Conservation (phyloP, 2,329 filamentous ascomycete species). For the Colletotrichum scovillei region DNA sequence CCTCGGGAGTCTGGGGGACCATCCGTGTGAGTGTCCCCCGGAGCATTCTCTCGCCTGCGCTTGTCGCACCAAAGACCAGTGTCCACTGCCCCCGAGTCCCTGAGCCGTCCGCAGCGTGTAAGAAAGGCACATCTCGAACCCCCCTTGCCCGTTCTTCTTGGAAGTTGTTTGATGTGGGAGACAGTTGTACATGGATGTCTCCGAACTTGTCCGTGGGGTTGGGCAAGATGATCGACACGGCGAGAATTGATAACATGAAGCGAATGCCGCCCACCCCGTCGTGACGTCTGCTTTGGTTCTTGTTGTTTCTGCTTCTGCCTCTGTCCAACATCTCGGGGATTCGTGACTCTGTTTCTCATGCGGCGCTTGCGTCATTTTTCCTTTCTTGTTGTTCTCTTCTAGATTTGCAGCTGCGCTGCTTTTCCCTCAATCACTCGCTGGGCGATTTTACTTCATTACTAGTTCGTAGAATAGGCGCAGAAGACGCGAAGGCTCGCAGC, state of each 20-base stretch:
- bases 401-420: constrained; percentile 29
- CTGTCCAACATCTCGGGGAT: constrained; percentile 3
- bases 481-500: background rate
- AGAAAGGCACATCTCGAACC: background rate
- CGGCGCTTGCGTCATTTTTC: constrained; percentile 19
- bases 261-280: background rate
- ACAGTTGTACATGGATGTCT: background rate
- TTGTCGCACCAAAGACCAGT: constrained; percentile 14
- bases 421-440: constrained; percentile 1
- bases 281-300: background rate
- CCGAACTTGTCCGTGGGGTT: constrained; percentile 6
- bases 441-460: background rate
- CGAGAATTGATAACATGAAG: constrained; percentile 21
- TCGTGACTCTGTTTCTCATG: background rate
- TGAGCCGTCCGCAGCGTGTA: background rate
- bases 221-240: background rate
- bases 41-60: background rate
- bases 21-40: background rate
- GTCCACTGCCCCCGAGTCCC: background rate
- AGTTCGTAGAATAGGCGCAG: background rate
- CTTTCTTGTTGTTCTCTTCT: background rate
- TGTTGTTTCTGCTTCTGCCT: background rate
- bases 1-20: background rate
- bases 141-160: constrained; percentile 17
- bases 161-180: constrained; percentile 29